These are phyloP conservation scores for Scedosporium minutisporum DNA, from an alignment of 2,329 filamentous ascomycete species.

Conservation along the genomic window DNA sequence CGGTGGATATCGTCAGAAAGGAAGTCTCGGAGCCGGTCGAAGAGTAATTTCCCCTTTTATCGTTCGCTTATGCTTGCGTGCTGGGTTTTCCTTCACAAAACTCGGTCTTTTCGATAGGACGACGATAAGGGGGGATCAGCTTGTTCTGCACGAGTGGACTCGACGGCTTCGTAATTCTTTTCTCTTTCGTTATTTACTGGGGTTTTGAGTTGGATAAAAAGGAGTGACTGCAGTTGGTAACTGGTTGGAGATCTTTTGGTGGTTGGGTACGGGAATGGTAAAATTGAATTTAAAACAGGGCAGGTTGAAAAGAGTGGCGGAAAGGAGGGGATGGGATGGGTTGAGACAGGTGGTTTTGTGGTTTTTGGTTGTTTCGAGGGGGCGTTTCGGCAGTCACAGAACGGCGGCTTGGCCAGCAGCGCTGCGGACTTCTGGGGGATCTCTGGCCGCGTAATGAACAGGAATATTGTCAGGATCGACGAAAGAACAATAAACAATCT, in stretches of 20 bases:
- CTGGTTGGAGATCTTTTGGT: not conserved
- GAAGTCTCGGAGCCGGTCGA: slow-evolving; percentile 4
- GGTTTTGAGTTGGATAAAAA: not conserved
- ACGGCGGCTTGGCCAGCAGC: slow-evolving; percentile 7
- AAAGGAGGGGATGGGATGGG: not conserved
- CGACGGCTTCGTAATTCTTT: not conserved
- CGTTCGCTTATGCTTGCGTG: not conserved
- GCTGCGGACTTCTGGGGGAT: not conserved
- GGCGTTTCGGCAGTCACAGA: slow-evolving; percentile 1
- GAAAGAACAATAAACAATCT: not conserved
- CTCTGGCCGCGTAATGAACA: not conserved
- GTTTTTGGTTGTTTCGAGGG: slow-evolving; percentile 5
- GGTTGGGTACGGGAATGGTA: not conserved
- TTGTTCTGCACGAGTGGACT: not conserved
- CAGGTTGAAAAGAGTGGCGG: slow-evolving; percentile 5
- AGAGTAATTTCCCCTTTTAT: slow-evolving; percentile 2
- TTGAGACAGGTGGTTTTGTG: not conserved
- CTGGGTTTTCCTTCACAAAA: not conserved
- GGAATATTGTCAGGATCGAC: not conserved
- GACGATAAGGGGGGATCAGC: not conserved
- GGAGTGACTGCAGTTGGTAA: slow-evolving; percentile 4
- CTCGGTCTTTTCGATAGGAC: not conserved
- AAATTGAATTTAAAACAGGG: not conserved
- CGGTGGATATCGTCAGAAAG: not conserved
- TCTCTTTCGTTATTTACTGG: not conserved